A percentile compares a stretch with the other conserved stretches of the same genome.
Conservation (phyloP, 805 yeast species). For the Spathaspora sp. region DNA sequence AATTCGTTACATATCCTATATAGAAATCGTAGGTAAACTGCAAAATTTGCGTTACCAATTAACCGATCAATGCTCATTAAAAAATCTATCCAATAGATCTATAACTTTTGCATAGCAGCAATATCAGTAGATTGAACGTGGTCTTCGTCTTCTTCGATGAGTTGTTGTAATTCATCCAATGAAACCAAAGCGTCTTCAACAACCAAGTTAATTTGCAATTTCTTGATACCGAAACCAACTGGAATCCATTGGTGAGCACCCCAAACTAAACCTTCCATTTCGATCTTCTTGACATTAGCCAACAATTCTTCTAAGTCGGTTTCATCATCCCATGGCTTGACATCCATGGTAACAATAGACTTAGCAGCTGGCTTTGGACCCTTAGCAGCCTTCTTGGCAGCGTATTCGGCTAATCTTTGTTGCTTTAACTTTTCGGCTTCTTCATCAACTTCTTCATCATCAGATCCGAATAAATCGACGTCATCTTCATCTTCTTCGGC, state of each 20-base stretch:
- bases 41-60: not conserved
- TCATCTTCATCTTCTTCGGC: conserved; percentile 86
- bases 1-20: conserved; percentile 1
- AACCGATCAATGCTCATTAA: not conserved
- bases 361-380: conserved; percentile 99
- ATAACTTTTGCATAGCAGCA: conserved; percentile 98
- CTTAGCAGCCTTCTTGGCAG: conserved; percentile 94
- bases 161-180: conserved; percentile 78
- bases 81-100: conserved; percentile 25
- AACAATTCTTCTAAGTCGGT: conserved; percentile 88
- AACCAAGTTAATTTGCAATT: conserved; percentile 97
- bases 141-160: conserved; percentile 90
- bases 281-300: conserved; percentile 80
- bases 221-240: conserved; percentile 99
- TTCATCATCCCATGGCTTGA: conserved; percentile 99
- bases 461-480: conserved; percentile 91
- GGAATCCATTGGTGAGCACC: conserved; percentile 97
- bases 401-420: conserved; percentile 96
- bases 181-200: conserved; percentile 97
- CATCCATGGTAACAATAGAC: conserved; percentile 93
- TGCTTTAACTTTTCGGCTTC: conserved; percentile 97
- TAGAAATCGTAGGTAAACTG: not conserved
- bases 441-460: conserved; percentile 91
- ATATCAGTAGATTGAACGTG: conserved; percentile 98
- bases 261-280: conserved; percentile 93